phyloP scores from a whole-genome alignment of 1,284 basidiomycete genomes.

The Neotropicomus parvogracilis region DNA sequence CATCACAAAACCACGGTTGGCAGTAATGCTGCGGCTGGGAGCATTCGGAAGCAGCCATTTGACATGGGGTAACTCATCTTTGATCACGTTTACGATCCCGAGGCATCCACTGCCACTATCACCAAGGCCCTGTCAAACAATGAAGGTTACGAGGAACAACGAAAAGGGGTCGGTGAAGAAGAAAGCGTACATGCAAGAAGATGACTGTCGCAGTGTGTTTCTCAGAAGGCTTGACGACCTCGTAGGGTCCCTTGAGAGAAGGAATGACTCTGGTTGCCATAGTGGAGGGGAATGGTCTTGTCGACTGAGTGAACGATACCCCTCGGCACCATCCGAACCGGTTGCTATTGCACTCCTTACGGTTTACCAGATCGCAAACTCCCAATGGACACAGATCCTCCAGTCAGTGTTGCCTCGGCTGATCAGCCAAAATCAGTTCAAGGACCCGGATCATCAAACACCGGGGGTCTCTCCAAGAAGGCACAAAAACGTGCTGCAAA shows the following conservation, averaged over 20 bases:
- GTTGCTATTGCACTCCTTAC: too few species aligned
- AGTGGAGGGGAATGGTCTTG: conserved; percentile 24
- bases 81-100: conserved; percentile 68
- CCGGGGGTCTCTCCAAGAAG: conserved; percentile 64
- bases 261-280: conserved; percentile 29
- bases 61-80: conserved; percentile 61
- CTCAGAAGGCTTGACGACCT: conserved; percentile 51
- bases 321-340: conserved; percentile 27
- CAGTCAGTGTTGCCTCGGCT: conserved; percentile 8
- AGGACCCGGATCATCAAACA: conserved; percentile 14
- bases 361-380: not conserved
- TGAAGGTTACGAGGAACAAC: conserved; percentile 3
- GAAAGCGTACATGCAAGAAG: conserved; percentile 72
- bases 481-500: conserved; percentile 76
- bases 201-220: conserved; percentile 86
- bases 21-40: conserved; percentile 52
- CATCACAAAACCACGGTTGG: conserved; percentile 62
- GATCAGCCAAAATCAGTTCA: conserved; percentile 14
- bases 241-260: conserved; percentile 32
- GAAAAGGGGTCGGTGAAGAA: conserved; percentile 8
- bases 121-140: conserved; percentile 57
- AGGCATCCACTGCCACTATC: conserved; percentile 76
- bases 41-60: conserved; percentile 68
- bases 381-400: conserved; percentile 22
- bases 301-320: too few species aligned